These are phyloP conservation scores for Phaeoacremonium minimum DNA, from an alignment of 2,329 filamentous ascomycete genomes.

Conservation along the genomic window DNA sequence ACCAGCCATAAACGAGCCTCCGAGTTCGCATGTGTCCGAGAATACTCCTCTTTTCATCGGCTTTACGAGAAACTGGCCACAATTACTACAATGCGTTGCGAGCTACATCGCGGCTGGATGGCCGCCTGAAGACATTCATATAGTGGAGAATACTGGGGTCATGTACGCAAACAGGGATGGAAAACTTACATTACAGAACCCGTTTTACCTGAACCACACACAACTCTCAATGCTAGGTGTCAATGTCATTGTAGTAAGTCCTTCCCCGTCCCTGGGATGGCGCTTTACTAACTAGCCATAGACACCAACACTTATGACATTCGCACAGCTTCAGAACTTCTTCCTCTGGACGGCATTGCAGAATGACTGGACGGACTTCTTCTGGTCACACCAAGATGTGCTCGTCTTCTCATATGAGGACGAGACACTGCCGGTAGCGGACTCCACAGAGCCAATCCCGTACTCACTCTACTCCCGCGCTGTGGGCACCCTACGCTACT, in stretches of 20 bases:
- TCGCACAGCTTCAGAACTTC: constrained; percentile 52
- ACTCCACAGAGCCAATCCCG: constrained; percentile 26
- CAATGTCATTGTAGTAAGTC: too few species aligned
- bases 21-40: constrained; percentile 28
- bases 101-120: constrained; percentile 56
- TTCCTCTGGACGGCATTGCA: constrained; percentile 38
- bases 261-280: too few species aligned
- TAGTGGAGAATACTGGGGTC: constrained; percentile 56
- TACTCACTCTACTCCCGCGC: constrained; percentile 33
- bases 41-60: constrained; percentile 51
- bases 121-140: constrained; percentile 51
- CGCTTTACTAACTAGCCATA: too few species aligned
- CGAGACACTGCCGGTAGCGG: constrained; percentile 22
- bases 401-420: constrained; percentile 38
- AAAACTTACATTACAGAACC: constrained; percentile 47
- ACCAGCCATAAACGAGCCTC: too few species aligned
- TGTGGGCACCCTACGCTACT: constrained; percentile 24
- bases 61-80: constrained; percentile 52
- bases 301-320: constrained; percentile 45
- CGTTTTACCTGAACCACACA: constrained; percentile 51
- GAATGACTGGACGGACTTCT: constrained; percentile 43
- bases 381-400: constrained; percentile 51
- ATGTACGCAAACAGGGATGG: constrained; percentile 47
- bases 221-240: constrained; percentile 41
- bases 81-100: constrained; percentile 51